These are phyloP conservation scores for Polysphondylium violaceum DNA, from an alignment of 78 protist species.

Conservation along the genomic window DNA sequence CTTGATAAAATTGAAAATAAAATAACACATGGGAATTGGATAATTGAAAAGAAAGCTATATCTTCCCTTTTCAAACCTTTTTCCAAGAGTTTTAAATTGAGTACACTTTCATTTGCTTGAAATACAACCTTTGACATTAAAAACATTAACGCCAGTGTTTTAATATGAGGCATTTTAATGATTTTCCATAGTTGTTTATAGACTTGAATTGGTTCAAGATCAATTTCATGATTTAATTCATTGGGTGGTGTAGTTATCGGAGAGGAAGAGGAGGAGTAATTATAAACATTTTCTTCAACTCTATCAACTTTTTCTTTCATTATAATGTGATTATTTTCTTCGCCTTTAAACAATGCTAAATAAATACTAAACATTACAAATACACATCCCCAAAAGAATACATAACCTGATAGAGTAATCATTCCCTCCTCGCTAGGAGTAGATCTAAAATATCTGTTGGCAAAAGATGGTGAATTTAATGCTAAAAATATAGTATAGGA, in stretches of 20 bases:
- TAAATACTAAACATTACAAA: slow-evolving; percentile 36
- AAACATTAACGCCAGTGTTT: slow-evolving; percentile 23
- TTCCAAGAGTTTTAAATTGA: slow-evolving; percentile 76
- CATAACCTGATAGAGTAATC: slow-evolving; percentile 3
- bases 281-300: not conserved
- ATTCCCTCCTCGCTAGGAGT: slow-evolving; percentile 6
- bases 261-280: not conserved
- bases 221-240: not conserved
- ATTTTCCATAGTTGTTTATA: slow-evolving; percentile 54
- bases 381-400: slow-evolving; percentile 72
- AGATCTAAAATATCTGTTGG: slow-evolving; percentile 71
- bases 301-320: not conserved
- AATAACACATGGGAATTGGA: slow-evolving; percentile 59
- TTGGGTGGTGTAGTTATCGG: not conserved
- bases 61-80: slow-evolving; percentile 76
- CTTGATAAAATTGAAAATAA: slow-evolving; percentile 36
- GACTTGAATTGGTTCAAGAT: slow-evolving; percentile 52
- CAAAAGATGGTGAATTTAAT: slow-evolving; percentile 73
- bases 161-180: slow-evolving; percentile 34
- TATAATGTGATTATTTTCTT: not conserved
- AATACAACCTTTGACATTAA: slow-evolving; percentile 34
- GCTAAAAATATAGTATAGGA: slow-evolving; percentile 86
- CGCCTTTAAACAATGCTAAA: slow-evolving; percentile 51
- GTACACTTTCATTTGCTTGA: slow-evolving; percentile 58
- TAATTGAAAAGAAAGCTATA: slow-evolving; percentile 55